phyloP scores from a whole-genome alignment of 345 rosid genomes.

The Eucalyptus pauciflora region DNA sequence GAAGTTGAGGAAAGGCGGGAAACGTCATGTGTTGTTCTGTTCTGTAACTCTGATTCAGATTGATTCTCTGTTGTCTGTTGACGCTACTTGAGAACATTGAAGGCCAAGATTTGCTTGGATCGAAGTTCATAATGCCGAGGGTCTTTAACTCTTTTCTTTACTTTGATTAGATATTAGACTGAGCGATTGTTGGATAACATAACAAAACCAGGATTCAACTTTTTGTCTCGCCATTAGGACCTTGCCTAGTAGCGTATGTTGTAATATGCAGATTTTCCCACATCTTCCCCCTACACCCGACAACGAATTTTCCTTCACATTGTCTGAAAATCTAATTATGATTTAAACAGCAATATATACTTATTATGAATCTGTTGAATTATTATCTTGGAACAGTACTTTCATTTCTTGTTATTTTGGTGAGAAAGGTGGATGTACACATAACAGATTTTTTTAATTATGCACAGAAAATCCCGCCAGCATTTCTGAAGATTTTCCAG shows the following conservation, averaged over 20 bases:
- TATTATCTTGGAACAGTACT: neutral
- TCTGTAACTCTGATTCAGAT: neutral
- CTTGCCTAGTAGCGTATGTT: neutral
- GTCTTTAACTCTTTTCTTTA: neutral
- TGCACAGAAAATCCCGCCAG: neutral
- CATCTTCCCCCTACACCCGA: neutral
- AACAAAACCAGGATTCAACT: neutral
- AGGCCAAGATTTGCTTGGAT: neutral
- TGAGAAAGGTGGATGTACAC: neutral
- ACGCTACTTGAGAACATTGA: neutral
- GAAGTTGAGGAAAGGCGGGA: neutral
- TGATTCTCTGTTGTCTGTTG: neutral
- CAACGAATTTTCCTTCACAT: neutral
- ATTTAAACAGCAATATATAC: neutral
- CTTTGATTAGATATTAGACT: neutral
- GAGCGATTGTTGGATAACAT: neutral
- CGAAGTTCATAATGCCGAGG: neutral
- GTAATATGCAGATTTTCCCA: neutral
- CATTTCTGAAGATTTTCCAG: neutral
- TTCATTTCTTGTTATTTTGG: neutral
- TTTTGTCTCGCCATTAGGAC: neutral
- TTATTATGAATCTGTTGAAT: neutral
- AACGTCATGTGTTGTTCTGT: neutral
- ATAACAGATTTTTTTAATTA: neutral
- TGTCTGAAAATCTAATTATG: neutral